Evolutionary conservation across 352 stramenopile genomes (phyloP), one percentile per base, ranked within the genome.

Genomic region (Blastocystis sp.): DNA sequence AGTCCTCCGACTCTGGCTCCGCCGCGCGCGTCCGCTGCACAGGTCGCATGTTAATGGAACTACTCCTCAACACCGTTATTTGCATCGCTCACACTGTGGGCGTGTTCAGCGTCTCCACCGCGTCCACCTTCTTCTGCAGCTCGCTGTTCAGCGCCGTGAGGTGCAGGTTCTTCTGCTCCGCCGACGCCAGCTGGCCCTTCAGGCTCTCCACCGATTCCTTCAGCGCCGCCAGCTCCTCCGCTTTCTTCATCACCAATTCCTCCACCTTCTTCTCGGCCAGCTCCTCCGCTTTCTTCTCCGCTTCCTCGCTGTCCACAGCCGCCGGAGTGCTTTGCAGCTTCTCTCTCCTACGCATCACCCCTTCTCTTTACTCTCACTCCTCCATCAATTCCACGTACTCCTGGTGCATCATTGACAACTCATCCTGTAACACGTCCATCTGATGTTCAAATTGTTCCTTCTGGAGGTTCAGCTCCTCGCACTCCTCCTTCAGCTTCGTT

Each of bases 51-150:
- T 64, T 84, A 21, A 84, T 62, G 23, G 53, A 69, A 3, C 74
- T 84, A 69, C 38, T 38, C 53, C 1, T 59, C 10, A 67, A 38
- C 60, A 3, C 1, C 7, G 65, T 28, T 66, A 28, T 40, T 4
- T 69, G 53, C 74, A 84, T 23, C 40, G 56, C 14, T 4, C 66
- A 53, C 45, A 56, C 41, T 38, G 34, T 62, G n/a, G 66, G 56
- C 19, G 34, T 53, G 40, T 52, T 84, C 53, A 69, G 56, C 52
- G 67, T 52, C 61, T 84, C 74, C 56, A 70, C 17, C 59, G 59
- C 66, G 19, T 84, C 74, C 61, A 84, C 38, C 23, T 84, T 84
- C 74, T 84, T 84, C 60, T 84, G 74, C 53, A 84, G 53, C 34
- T 84, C 74, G 45, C n/a, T 60, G 45, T 84, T 84, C 53, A 84